Base-by-base conservation (phyloP, 371 early-diverging fungal genomes). In the Apophysomyces variabilis region DNA sequence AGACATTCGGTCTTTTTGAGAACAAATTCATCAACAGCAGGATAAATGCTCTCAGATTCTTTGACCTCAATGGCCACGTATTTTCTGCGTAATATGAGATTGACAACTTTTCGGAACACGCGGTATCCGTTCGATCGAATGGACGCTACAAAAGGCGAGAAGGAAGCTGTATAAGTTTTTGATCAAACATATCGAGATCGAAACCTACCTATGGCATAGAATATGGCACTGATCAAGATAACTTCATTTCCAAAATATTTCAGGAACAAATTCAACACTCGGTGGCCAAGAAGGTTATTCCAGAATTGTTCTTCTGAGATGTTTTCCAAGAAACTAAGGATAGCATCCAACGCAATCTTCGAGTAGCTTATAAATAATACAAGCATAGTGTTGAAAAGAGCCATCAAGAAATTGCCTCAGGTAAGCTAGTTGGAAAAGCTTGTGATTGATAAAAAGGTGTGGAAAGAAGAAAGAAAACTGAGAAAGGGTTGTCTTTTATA, bases 271-370 rank as follows among this genome's bases (percentile, higher is more conserved):
- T 35, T 21, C 36, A 61, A 64, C 21, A 41, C 38, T 5, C 43
- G 64, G n/a, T 46, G 64, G 4, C 75, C 75, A 1, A 74, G 16
- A 26, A 72, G 36, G n/a, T 46, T 26, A 6, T 21, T 36, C 75
- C 75, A 74, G 46, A 72, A 72, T 5, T 54, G 41, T 44, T 72
- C 72, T n/a, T 72, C 66, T 11, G 21, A 60, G 7, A 69, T 59
- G 11, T 60, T 59, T 32, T 77, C 77, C 13, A 77, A 59, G 14
- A 77, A 41, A 6, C 69, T 68, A 12, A 76, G 26, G 35, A 75
- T 46, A 26, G 32, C 32, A 26, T 26, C 3, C 32, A 26, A 26
- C 32, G 32, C 32, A 26, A 26, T 26, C 32, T 26, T 26, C 32
- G 3, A 26, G 32, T 26, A 26, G 32, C 32, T 26, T 26, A 26